phyloP scores from a whole-genome alignment of 176 grass and related monocot genomes.

The Aechmea fasciata region DNA sequence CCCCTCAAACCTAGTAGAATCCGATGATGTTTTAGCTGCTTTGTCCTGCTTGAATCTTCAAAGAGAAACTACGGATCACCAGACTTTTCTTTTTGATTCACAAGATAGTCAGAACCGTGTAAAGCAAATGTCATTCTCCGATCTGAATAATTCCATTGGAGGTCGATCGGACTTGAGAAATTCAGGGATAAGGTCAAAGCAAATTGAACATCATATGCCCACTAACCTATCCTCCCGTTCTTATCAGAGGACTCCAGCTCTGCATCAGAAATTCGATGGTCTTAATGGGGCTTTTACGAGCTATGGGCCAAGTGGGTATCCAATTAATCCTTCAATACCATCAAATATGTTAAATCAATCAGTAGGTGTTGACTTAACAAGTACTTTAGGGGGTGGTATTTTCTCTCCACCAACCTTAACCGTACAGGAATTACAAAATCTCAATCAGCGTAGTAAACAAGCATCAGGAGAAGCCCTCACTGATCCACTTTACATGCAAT shows the following conservation, averaged over 20 bases:
- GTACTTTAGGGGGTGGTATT: slow-evolving; percentile 31
- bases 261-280: slow-evolving; percentile 56
- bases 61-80: slow-evolving; percentile 40
- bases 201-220: slow-evolving; percentile 31
- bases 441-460: slow-evolving; percentile 42
- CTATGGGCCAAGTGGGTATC: slow-evolving; percentile 52
- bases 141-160: neutral
- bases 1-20: slow-evolving; percentile 47
- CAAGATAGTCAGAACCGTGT: slow-evolving; percentile 33
- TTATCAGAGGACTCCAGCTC: slow-evolving; percentile 59
- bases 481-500: slow-evolving; percentile 65
- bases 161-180: slow-evolving; percentile 37
- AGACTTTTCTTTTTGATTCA: slow-evolving; percentile 40
- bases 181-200: slow-evolving; percentile 23
- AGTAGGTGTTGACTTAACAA: slow-evolving; percentile 37
- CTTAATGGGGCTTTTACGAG: slow-evolving; percentile 46
- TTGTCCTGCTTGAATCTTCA: slow-evolving; percentile 64
- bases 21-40: slow-evolving; percentile 79
- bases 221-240: slow-evolving; percentile 29
- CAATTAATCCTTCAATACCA: slow-evolving; percentile 38
- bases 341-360: slow-evolving; percentile 48
- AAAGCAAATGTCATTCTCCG: slow-evolving; percentile 38
- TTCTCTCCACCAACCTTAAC: slow-evolving; percentile 50
- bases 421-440: slow-evolving; percentile 50
- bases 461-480: slow-evolving; percentile 34